Base-by-base conservation (phyloP, 176 grass and related monocot species). In the Rhynchospora tenuis region DNA sequence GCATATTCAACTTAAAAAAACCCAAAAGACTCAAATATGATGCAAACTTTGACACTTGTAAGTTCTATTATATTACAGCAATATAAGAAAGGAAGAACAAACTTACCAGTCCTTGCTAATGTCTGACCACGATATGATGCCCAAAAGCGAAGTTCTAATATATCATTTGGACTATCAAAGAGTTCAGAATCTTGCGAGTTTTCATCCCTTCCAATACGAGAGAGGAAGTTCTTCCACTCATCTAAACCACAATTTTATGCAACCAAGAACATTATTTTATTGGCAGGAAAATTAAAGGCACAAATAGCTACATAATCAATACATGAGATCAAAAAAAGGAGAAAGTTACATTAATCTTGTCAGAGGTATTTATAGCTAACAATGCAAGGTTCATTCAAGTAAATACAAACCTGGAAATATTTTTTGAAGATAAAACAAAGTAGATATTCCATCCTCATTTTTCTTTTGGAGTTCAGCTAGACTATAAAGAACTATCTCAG, bases 381-480 rank as follows among this genome's bases (percentile, higher is more conserved):
- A 81, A 6, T 22, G 38, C 60, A 77, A 38, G 75, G 29, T 28
- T 8, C 23, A 0, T 29, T 19, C 48, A n/a, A 50, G 64, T 48
- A 84, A 82, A 75, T 69, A 75, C 75, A 84, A 44, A 97, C 94
- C 94, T 89, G 94, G 94, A 87, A 89, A 97, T 81, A 97, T 97
- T 70, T 97, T 94, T 77, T 97, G 94, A 59, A 97, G 94, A 88
- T 97, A 97, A 83, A 97, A 97, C 22, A 97, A 75, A 73, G 81
- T 91, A 73, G 85, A 92, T 94, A 97, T 94, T 54, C 92, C 94
- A 91, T 97, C 92, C 86, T 97, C 94, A 46, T 97, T 97, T 89
- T 89, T 94, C 65, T 89, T 89, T 68, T 92, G 87, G 15, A 97
- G 94, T 88, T 97, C 94, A 74, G 76, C 65, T 15, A 91, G 76